Evolutionary conservation across 2,329 filamentous ascomycete species (phyloP).

Genomic region (Fusarium lyarnte): DNA sequence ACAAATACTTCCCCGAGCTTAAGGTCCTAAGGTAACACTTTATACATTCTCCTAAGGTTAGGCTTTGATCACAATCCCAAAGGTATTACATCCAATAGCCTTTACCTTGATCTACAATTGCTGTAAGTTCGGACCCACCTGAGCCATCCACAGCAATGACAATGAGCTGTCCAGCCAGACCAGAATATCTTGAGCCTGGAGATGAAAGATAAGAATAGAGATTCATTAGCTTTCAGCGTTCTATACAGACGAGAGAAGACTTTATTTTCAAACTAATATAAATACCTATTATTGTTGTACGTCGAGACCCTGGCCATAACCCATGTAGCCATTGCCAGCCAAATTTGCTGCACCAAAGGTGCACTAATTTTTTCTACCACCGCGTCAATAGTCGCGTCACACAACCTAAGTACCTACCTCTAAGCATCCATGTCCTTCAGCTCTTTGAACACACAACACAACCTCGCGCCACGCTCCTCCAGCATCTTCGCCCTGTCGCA

Average conservation of each 20-base stretch:
- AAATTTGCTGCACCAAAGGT: neutral
- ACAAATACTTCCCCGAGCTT: neutral
- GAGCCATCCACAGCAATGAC: neutral
- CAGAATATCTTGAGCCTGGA: neutral
- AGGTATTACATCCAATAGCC: neutral
- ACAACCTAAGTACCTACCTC: slow-evolving; percentile 33
- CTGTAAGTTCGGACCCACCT: neutral
- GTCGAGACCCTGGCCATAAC: neutral
- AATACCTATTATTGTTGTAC: neutral
- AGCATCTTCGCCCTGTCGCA: slow-evolving; percentile 13
- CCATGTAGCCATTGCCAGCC: neutral
- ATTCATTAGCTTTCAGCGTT: neutral
- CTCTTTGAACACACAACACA: slow-evolving; percentile 26
- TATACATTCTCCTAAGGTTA: neutral
- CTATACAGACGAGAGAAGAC: neutral
- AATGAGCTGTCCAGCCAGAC: neutral
- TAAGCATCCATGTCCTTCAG: neutral
- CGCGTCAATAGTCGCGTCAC: slow-evolving; percentile 32
- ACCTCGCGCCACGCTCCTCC: slow-evolving; percentile 35
- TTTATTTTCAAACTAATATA: neutral
- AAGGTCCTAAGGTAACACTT: neutral
- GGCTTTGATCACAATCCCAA: neutral
- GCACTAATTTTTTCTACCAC: slow-evolving; percentile 10
- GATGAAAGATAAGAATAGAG: neutral
- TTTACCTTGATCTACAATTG: neutral